Conservation (phyloP, 1,139 yeast genomes). For the Candida neerlandica region DNA sequence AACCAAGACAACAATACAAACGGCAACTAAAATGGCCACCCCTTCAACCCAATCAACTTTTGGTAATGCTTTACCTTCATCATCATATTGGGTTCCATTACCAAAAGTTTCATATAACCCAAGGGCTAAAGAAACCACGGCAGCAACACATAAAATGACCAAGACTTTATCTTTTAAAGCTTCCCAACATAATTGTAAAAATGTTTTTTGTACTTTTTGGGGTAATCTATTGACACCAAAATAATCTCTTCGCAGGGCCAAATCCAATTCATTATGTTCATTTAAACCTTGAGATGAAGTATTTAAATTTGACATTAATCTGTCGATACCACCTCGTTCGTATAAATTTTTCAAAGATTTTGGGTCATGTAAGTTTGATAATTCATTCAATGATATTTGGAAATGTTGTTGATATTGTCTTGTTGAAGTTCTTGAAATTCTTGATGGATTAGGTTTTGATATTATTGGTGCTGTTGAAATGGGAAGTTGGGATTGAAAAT, state of each 20-base stretch:
- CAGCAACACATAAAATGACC: slow-evolving; percentile 81
- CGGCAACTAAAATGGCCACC: slow-evolving; percentile 93
- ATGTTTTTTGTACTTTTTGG: slow-evolving; percentile 63
- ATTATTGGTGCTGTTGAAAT: not conserved
- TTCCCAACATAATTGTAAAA: slow-evolving; percentile 69
- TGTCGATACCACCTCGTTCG: slow-evolving; percentile 46
- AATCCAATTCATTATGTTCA: slow-evolving; percentile 28
- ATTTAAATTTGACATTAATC: slow-evolving; percentile 30
- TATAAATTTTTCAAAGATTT: slow-evolving; percentile 45
- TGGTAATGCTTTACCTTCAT: slow-evolving; percentile 73
- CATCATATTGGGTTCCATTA: slow-evolving; percentile 74
- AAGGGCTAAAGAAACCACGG: slow-evolving; percentile 81
- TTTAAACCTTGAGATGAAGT: slow-evolving; percentile 53
- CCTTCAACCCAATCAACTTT: slow-evolving; percentile 98
- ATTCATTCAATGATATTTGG: slow-evolving; percentile 26
- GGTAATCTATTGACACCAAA: slow-evolving; percentile 80
- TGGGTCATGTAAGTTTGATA: slow-evolving; percentile 54
- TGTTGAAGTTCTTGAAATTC: slow-evolving; percentile 9
- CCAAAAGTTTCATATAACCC: slow-evolving; percentile 94
- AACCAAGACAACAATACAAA: slow-evolving; percentile 84
- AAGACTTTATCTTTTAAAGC: slow-evolving; percentile 92
- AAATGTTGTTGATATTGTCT: slow-evolving; percentile 5
- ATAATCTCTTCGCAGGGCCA: slow-evolving; percentile 36
- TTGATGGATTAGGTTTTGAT: slow-evolving; percentile 11
- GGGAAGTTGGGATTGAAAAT: not conserved